These are phyloP conservation scores for Suillus hirtellus DNA, from an alignment of 768 basidiomycete genomes.

Conservation along the genomic window DNA sequence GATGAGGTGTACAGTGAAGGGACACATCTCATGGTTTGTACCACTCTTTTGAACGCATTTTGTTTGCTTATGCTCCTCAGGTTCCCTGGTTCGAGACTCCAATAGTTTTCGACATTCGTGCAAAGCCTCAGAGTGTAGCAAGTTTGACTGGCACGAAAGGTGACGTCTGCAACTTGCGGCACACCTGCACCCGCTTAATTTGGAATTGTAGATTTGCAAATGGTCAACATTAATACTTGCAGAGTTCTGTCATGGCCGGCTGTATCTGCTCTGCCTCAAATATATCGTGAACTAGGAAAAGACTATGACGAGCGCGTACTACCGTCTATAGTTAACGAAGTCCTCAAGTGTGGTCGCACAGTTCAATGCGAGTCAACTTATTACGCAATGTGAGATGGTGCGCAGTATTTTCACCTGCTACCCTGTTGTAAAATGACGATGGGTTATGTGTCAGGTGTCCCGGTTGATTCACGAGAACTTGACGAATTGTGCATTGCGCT, in stretches of 20 bases:
- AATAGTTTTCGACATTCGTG: slow-evolving; percentile 95
- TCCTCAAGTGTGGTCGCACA: slow-evolving; percentile 98
- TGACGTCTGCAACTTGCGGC: slow-evolving; percentile 28
- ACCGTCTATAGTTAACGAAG: slow-evolving; percentile 96
- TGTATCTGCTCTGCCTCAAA: slow-evolving; percentile 74
- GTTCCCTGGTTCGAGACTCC: slow-evolving; percentile 98
- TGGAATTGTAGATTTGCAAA: slow-evolving; percentile 69
- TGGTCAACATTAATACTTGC: slow-evolving; percentile 97
- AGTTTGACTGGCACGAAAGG: slow-evolving; percentile 99
- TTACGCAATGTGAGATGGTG: slow-evolving; percentile 97
- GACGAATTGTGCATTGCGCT: slow-evolving; percentile 77
- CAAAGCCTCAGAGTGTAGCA: slow-evolving; percentile 95
- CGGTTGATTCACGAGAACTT: slow-evolving; percentile 92
- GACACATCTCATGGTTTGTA: slow-evolving; percentile 84
- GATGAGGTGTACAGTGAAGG: slow-evolving; percentile 88
- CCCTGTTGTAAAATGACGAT: not conserved
- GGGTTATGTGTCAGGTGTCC: slow-evolving; percentile 64
- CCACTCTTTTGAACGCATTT: not conserved
- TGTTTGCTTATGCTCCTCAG: slow-evolving; percentile 40
- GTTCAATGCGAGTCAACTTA: slow-evolving; percentile 97
- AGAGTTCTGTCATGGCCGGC: slow-evolving; percentile 94
- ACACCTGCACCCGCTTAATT: not conserved
- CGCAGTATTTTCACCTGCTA: slow-evolving; percentile 19
- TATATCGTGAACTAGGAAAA: slow-evolving; percentile 92
- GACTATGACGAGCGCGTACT: slow-evolving; percentile 98